Conservation (phyloP, 495 filamentous ascomycete genomes). For the Xylaria longipes region DNA sequence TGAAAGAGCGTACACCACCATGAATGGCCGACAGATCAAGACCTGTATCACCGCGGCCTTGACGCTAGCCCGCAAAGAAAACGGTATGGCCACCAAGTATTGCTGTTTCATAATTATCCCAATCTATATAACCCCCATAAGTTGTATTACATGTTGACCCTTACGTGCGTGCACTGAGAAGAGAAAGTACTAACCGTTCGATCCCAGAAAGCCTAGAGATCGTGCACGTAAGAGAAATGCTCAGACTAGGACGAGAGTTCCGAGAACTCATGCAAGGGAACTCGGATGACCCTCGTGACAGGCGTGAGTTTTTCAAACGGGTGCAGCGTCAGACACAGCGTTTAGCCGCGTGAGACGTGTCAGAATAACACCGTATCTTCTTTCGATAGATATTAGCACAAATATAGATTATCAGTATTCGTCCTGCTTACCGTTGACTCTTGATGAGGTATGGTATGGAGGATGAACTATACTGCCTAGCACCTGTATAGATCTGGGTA, state of each 20-base stretch:
- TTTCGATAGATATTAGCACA: background rate
- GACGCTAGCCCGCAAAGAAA: background rate
- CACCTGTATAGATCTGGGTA: background rate
- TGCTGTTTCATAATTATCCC: background rate
- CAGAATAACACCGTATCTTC: background rate
- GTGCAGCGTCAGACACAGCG: background rate
- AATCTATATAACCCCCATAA: background rate
- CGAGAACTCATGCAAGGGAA: background rate
- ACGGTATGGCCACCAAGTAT: background rate
- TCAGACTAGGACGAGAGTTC: background rate
- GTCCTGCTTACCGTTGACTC: background rate
- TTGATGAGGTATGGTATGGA: background rate
- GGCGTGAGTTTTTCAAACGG: background rate
- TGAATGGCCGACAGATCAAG: slow-evolving; percentile 3
- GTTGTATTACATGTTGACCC: too few species aligned
- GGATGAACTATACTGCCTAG: background rate
- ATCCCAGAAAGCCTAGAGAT: background rate
- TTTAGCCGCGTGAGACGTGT: background rate
- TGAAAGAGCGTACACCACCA: background rate
- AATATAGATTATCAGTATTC: background rate
- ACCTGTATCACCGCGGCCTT: background rate
- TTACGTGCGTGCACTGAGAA: background rate
- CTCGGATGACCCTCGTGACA: background rate
- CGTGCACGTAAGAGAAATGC: background rate
- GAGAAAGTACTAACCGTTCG: background rate